Evolutionary conservation across 2,329 filamentous ascomycete genomes (phyloP).

Genomic region (Colletotrichum falcatum): DNA sequence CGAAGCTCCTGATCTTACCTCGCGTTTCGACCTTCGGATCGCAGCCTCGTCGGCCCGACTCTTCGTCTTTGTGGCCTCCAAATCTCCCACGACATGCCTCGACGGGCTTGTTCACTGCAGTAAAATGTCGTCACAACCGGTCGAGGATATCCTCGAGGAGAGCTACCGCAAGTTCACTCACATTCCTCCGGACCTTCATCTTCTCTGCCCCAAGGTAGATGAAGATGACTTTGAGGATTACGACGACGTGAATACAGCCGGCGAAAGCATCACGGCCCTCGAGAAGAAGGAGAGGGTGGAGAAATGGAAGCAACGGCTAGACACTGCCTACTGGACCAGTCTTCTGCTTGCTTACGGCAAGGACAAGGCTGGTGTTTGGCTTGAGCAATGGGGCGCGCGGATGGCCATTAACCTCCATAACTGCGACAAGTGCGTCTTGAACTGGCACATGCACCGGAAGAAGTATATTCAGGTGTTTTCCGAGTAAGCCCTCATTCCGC

Average conservation of each 20-base stretch:
- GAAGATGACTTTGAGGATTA: constrained; percentile 75
- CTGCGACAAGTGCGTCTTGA: constrained; percentile 78
- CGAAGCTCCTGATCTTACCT: constrained; percentile 7
- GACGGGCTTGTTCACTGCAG: constrained; percentile 24
- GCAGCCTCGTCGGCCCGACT: neutral
- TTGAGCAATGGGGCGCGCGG: constrained; percentile 68
- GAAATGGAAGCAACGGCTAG: constrained; percentile 66
- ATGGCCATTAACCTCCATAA: constrained; percentile 69
- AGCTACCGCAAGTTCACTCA: constrained; percentile 59
- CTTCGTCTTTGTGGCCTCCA: neutral
- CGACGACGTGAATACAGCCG: constrained; percentile 60
- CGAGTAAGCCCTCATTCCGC: constrained; percentile 58
- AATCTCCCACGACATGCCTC: constrained; percentile 14
- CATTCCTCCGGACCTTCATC: constrained; percentile 66
- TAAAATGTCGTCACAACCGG: constrained; percentile 52
- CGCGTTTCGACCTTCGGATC: neutral
- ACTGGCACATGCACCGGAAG: constrained; percentile 78
- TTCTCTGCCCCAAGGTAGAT: constrained; percentile 75
- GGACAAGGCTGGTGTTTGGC: constrained; percentile 69
- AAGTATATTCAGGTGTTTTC: constrained; percentile 71
- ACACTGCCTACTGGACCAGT: constrained; percentile 75
- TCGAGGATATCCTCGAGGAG: constrained; percentile 56
- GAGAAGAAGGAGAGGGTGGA: constrained; percentile 66
- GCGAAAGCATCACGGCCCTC: constrained; percentile 56
- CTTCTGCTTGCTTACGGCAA: constrained; percentile 76